These are phyloP conservation scores for Coelastrella sp. DNA, from an alignment of 139 green algal species.

Conservation along the genomic window DNA sequence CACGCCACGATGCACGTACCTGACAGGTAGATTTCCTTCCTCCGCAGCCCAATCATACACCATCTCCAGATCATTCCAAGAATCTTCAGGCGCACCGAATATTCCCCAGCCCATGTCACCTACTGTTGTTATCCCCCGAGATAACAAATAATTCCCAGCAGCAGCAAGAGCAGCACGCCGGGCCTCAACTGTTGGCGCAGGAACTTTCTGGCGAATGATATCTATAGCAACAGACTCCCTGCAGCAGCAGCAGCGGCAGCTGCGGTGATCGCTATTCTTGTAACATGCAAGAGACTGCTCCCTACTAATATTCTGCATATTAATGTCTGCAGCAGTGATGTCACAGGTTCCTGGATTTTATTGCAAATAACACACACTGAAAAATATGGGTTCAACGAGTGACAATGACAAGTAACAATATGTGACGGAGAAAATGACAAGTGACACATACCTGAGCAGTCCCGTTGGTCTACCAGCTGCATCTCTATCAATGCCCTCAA, in stretches of 20 bases:
- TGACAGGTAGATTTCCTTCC: constrained; percentile 52
- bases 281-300: too few species aligned
- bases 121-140: constrained; percentile 70
- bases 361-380: too few species aligned
- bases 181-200: neutral
- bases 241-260: constrained; percentile 24
- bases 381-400: too few species aligned
- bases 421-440: too few species aligned
- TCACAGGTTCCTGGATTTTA: too few species aligned
- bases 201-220: constrained; percentile 38
- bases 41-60: constrained; percentile 66
- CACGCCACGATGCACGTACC: neutral
- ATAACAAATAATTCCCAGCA: constrained; percentile 59
- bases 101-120: constrained; percentile 72
- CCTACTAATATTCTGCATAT: too few species aligned
- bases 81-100: constrained; percentile 37
- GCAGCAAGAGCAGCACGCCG: constrained; percentile 49
- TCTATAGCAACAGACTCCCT: constrained; percentile 60
- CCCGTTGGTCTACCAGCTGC: constrained; percentile 18
- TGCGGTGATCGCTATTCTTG: neutral
- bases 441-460: constrained; percentile 35
- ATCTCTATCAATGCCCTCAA: neutral
- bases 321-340: too few species aligned
- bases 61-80: constrained; percentile 64
- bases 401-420: too few species aligned